These are phyloP conservation scores for Hanseniaspora nectarophila DNA, from an alignment of 805 yeast genomes.

Conservation along the genomic window DNA sequence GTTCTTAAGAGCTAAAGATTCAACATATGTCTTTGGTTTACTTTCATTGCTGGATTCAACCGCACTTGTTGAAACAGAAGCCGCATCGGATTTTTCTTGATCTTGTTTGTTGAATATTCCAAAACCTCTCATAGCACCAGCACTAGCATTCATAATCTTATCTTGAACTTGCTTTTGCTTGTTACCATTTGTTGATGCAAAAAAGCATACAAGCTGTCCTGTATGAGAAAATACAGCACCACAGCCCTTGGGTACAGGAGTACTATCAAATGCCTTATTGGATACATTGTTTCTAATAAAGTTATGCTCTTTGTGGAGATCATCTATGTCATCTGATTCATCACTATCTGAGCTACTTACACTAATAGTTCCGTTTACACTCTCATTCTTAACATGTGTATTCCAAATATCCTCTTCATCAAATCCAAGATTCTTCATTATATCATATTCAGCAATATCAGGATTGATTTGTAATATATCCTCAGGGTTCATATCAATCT, in stretches of 20 bases:
- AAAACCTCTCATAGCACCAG: conserved; percentile 22
- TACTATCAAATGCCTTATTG: conserved; percentile 46
- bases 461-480: background rate
- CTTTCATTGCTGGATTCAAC: background rate
- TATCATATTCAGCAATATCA: conserved; percentile 32
- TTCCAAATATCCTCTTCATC: conserved; percentile 24
- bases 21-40: conserved; percentile 29
- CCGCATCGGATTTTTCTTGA: conserved; percentile 1
- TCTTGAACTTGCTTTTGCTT: conserved; percentile 29
- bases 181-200: conserved; percentile 39
- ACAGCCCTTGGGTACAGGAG: conserved; percentile 87
- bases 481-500: conserved; percentile 34
- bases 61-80: conserved; percentile 11
- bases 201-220: conserved; percentile 74
- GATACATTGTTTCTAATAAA: conserved; percentile 12
- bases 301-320: conserved; percentile 25
- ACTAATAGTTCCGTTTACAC: conserved; percentile 20
- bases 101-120: conserved; percentile 21
- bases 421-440: conserved; percentile 30
- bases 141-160: conserved; percentile 20
- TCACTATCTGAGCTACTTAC: conserved; percentile 24
- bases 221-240: conserved; percentile 79
- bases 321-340: conserved; percentile 34
- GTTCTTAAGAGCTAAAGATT: conserved; percentile 20
- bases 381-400: background rate